Conservation (phyloP, 2,329 filamentous ascomycete species). For the Sclerotinia subarctica region DNA sequence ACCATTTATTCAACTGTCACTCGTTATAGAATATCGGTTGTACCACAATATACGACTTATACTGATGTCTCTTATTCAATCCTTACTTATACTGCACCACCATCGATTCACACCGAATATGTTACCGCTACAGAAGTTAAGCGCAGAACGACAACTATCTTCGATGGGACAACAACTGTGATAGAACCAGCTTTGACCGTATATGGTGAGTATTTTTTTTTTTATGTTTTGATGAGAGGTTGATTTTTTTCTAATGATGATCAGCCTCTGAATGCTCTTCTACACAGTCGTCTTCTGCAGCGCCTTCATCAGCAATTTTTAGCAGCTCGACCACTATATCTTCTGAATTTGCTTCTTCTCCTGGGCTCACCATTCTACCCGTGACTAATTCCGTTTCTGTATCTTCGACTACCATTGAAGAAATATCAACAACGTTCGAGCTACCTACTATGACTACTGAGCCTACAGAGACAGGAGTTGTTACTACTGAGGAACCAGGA, state of each 20-base stretch:
- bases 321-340: neutral
- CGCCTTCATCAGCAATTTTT: neutral
- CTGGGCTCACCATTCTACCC: neutral
- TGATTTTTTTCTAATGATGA: neutral
- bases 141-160: slow-evolving; percentile 6
- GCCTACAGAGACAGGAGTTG: neutral
- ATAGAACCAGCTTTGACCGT: neutral
- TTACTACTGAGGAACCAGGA: neutral
- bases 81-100: slow-evolving; percentile 4
- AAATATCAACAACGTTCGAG: neutral
- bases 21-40: slow-evolving; percentile 16
- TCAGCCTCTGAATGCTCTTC: slow-evolving; percentile 6
- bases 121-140: slow-evolving; percentile 1
- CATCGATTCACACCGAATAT: slow-evolving; percentile 10
- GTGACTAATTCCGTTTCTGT: neutral
- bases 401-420: neutral
- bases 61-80: neutral
- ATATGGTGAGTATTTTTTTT: neutral
- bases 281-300: neutral
- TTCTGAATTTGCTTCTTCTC: slow-evolving; percentile 7
- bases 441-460: neutral
- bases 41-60: slow-evolving; percentile 15
- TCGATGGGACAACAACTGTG: neutral
- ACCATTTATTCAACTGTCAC: slow-evolving; percentile 15
- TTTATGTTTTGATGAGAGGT: neutral